Base-by-base conservation (phyloP, 305 asterid species). In the Plantago rigida region DNA sequence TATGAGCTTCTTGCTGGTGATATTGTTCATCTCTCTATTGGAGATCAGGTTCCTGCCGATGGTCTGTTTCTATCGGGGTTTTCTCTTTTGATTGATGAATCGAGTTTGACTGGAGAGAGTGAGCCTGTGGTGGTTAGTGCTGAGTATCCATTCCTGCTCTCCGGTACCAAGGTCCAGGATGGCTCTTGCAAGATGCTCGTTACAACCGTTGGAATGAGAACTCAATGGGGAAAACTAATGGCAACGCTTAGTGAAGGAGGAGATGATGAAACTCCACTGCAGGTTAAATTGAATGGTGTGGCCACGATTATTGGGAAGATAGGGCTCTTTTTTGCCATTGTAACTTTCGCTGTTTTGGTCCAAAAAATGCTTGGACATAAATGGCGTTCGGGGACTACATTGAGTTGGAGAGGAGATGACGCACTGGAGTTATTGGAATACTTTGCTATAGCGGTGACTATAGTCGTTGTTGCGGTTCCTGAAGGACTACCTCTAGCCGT, bases 401-500 rank as follows among this genome's bases (percentile, higher is more conserved):
- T 80, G 62, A 73, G 66, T 29, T 87, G 85, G 87, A 26, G 74
- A 0, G 89, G 89, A 6, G 94, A 86, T 39, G 94, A 87, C 34
- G 95, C 95, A 0, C 22, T 88, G 31, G 94, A 85, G 55, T 55
- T 90, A 28, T 65, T 90, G 1, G 96, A 90, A 66, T 90, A 90
- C 70, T 90, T 90, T 39, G 95, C 96, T 0, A 76, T 85, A 59
- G 96, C 95, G 4, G 95, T 91, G 11, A 91, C 97, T 5, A 91
- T 91, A 46, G 97, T 91, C 0, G 97, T 87, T 10, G 97, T 91
- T 9, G 97, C 96, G 8, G 97, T 91, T 17, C 97, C 97, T 1
- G 97, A 91, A 69, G 96, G 97, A 5, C 86, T 91, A 19, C 97
- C 97, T 50, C 57, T 91, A 47, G 96, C 98, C 1, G 98, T 91